These are phyloP conservation scores for Sphaerulina vaccinii DNA, from an alignment of 2,329 filamentous ascomycete species.

Conservation along the genomic window DNA sequence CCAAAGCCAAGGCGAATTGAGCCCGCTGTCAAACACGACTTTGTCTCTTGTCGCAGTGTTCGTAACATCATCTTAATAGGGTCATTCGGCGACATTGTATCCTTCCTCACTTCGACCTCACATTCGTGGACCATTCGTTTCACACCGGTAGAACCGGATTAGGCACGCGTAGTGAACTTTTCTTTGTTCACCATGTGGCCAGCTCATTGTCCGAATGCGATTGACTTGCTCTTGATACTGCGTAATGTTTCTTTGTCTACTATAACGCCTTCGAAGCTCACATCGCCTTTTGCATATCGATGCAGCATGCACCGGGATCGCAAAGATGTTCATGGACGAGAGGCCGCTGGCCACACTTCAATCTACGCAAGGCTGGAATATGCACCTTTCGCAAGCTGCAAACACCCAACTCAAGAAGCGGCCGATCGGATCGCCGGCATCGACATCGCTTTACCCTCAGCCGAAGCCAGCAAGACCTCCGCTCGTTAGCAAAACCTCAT, in stretches of 20 bases:
- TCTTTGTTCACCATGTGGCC: constrained; percentile 7
- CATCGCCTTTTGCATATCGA: not conserved
- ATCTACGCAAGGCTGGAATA: constrained; percentile 25
- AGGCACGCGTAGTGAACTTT: not conserved
- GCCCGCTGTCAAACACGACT: not conserved
- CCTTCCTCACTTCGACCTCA: too few relatives aligned
- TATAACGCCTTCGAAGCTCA: not conserved
- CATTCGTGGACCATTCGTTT: not conserved
- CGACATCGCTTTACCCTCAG: constrained; percentile 14
- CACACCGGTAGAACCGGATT: not conserved
- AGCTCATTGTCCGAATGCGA: constrained; percentile 2
- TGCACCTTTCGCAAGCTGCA: constrained; percentile 12
- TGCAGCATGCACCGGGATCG: not conserved
- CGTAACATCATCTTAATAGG: too few relatives aligned
- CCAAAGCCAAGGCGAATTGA: not conserved
- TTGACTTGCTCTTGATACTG: not conserved
- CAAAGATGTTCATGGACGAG: constrained; percentile 30
- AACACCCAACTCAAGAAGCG: constrained; percentile 21
- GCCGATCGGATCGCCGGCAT: constrained; percentile 13
- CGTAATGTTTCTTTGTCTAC: constrained; percentile 14
- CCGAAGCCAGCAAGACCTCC: constrained; percentile 10
- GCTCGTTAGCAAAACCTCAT: constrained; percentile 17
- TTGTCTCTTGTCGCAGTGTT: not conserved
- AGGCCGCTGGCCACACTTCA: constrained; percentile 28
- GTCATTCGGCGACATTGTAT: too few relatives aligned